Conservation (phyloP, 2,329 filamentous ascomycete species). For the Diaporthe amygdali region DNA sequence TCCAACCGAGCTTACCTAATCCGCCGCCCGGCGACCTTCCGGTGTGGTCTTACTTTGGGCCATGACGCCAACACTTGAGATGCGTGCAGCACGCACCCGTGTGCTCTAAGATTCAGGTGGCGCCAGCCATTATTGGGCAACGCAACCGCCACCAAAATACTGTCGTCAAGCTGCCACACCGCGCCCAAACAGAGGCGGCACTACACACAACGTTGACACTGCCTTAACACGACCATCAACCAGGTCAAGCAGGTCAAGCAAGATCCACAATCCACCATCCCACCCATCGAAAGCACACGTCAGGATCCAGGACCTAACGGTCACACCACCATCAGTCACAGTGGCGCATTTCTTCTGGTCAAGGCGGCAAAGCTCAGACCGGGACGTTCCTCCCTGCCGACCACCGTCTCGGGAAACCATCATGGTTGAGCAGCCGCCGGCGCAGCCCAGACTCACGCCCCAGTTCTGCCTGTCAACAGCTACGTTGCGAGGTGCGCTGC, state of each 20-base stretch:
- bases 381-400: constrained; percentile 35
- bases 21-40: neutral
- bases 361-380: constrained; percentile 41
- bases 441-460: constrained; percentile 64
- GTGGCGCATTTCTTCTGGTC: constrained; percentile 59
- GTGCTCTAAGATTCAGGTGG: neutral
- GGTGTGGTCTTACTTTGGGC: neutral
- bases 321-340: constrained; percentile 33
- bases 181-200: neutral
- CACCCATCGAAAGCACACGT: constrained; percentile 41
- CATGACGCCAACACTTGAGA: neutral
- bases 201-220: neutral
- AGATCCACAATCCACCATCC: constrained; percentile 35
- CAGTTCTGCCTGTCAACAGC: constrained; percentile 80
- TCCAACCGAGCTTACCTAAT: neutral
- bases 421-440: constrained; percentile 53
- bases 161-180: neutral
- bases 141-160: neutral
- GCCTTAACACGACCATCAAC: neutral
- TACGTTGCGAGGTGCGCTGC: constrained; percentile 66
- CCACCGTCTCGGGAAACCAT: constrained; percentile 32
- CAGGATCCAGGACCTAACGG: constrained; percentile 25
- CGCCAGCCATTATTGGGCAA: neutral
- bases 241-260: neutral
- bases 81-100: neutral